Base-by-base conservation (phyloP, 495 filamentous ascomycete species). In the Articulospora tetracladia region DNA sequence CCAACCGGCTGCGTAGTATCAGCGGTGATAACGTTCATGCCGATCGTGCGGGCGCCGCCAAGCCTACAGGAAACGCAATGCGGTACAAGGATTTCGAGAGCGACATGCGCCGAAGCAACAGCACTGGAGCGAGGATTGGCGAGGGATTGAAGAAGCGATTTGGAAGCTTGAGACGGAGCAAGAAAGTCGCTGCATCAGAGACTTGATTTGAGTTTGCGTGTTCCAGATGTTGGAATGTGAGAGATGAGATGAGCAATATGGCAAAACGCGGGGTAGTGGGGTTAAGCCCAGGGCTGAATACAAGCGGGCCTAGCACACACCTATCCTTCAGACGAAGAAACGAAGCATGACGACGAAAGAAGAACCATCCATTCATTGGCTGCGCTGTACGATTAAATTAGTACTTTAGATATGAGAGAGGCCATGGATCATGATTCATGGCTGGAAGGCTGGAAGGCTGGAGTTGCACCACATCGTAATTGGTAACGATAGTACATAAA, bases 61-160 rank as follows among this genome's bases (percentile, higher is more conserved):
- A 27, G 51, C 27, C 51, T 17, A 24, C 60, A 6, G 49, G 30
- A 8, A 44, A 15, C 4, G 2, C 27, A 23, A 36, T 23, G 28
- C 22, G 20, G 1, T 19, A 19, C 23, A 12, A 17, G 2, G 13
- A 55, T 36, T 8, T 36, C n/a, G 62, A 65, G 32, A 48, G 27
- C 22, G 53, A 62, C 34, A 58, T 71, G 27, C 65, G 57, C 15
- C 62, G 75, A 52, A 71, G 69, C 34, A 75, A 73, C 48, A 71
- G 73, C 0, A 76, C 69, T 7, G 70, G 73, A 8, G 71, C 73
- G 62, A 69, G 68, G 26, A 24, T 79, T 11, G 66, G 73, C 1
- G 73, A 76, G 48, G 72, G 71, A 12, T 62, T 82, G 44, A 81
- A 77, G 69, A 69, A 71, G 34, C 66, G 77, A 13, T 71, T 81